Percentiles rank a stretch among this genome's conserved stretches.
These are phyloP conservation scores for Colletotrichum musicola DNA, from an alignment of 2,329 filamentous ascomycete species.

Conservation along the genomic window DNA sequence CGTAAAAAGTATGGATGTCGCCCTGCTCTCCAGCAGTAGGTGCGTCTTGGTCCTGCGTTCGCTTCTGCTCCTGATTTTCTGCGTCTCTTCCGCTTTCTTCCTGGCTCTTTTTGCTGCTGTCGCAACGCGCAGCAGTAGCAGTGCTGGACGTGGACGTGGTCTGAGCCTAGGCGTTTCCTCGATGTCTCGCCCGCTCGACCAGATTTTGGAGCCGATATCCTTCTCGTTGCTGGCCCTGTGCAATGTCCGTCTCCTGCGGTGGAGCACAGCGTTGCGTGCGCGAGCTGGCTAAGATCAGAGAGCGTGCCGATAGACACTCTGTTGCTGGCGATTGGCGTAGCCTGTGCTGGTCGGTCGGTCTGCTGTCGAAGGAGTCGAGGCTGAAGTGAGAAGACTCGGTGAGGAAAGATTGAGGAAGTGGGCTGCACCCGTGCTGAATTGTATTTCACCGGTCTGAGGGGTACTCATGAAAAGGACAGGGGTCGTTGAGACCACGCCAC, in stretches of 20 bases:
- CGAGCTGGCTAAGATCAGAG: slow-evolving; percentile 32
- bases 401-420: slow-evolving; percentile 51
- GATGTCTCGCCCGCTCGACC: slow-evolving; percentile 23
- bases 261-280: slow-evolving; percentile 38
- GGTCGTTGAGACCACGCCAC: slow-evolving; percentile 42
- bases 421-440: slow-evolving; percentile 53
- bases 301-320: slow-evolving; percentile 39
- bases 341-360: slow-evolving; percentile 38
- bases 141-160: slow-evolving; percentile 19
- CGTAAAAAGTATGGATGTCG: slow-evolving; percentile 16
- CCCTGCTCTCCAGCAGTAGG: slow-evolving; percentile 8
- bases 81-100: slow-evolving; percentile 8
- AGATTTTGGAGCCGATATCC: slow-evolving; percentile 23
- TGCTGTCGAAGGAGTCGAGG: slow-evolving; percentile 45
- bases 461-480: slow-evolving; percentile 50
- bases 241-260: slow-evolving; percentile 33
- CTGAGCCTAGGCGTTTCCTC: slow-evolving; percentile 25
- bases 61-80: slow-evolving; percentile 23
- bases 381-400: slow-evolving; percentile 56
- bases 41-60: slow-evolving; percentile 32
- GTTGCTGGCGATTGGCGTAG: slow-evolving; percentile 39
- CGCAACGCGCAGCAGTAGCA: slow-evolving; percentile 15
- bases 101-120: slow-evolving; percentile 19
- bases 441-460: slow-evolving; percentile 58
- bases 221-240: slow-evolving; percentile 33